phyloP scores from a whole-genome alignment of 345 rosid genomes.

The Reutealis trisperma region DNA sequence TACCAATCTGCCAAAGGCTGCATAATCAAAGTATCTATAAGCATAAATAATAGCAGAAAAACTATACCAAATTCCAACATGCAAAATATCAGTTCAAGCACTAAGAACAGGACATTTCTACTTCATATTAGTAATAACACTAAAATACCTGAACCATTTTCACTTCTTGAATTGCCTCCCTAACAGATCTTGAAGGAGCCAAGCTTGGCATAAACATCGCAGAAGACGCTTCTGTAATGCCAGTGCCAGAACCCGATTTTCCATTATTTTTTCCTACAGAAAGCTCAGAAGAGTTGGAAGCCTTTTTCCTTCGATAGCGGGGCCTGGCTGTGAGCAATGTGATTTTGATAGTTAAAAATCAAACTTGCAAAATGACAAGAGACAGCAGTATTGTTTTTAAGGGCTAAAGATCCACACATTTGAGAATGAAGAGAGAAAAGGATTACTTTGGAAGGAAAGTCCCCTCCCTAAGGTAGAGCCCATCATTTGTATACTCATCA shows the following conservation, averaged over 20 bases:
- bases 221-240: conserved; percentile 50
- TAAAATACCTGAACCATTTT: conserved; percentile 78
- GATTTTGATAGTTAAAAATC: conserved; percentile 24
- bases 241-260: conserved; percentile 34
- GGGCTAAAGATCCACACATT: background rate
- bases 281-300: conserved; percentile 47
- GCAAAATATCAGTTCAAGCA: background rate
- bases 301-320: conserved; percentile 55
- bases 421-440: conserved; percentile 9
- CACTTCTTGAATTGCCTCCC: conserved; percentile 76
- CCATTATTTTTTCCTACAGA: conserved; percentile 47
- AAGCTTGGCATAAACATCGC: conserved; percentile 74
- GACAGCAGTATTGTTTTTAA: background rate
- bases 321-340: conserved; percentile 59
- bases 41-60: background rate
- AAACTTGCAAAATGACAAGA: conserved; percentile 6
- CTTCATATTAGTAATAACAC: background rate
- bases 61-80: background rate
- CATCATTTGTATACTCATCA: conserved; percentile 84
- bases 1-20: background rate
- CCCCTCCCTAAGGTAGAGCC: conserved; percentile 85
- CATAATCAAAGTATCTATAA: background rate
- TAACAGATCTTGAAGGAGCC: conserved; percentile 68
- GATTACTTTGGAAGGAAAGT: conserved; percentile 81
- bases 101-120: background rate